A percentile compares a stretch with the other conserved stretches of the same genome.
These are phyloP conservation scores for Clonostachys rhizophaga DNA, from an alignment of 2,329 filamentous ascomycete genomes.

Conservation along the genomic window DNA sequence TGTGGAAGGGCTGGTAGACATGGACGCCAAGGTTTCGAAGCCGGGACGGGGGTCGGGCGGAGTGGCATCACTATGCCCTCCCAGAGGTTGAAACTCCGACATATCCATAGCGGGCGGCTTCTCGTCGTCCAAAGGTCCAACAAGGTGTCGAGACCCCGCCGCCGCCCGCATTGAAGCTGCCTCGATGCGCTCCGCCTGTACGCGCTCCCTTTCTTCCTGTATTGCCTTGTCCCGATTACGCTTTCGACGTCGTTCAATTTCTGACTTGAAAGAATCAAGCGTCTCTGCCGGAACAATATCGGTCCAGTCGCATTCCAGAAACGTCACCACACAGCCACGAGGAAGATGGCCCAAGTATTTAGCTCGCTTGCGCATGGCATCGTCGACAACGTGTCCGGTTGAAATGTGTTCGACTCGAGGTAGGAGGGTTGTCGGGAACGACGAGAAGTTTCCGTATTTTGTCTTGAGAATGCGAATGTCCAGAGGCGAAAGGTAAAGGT, in stretches of 20 bases:
- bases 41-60: conserved; percentile 54
- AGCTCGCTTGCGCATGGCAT: conserved; percentile 74
- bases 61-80: conserved; percentile 40
- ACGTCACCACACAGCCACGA: conserved; percentile 84
- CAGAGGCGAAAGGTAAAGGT: conserved; percentile 84
- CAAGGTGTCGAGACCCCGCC: conserved; percentile 29
- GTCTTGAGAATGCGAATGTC: conserved; percentile 91
- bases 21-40: conserved; percentile 66
- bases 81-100: conserved; percentile 63
- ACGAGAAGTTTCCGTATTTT: conserved; percentile 77
- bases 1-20: conserved; percentile 76
- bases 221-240: conserved; percentile 77
- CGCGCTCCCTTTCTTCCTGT: conserved; percentile 79
- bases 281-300: conserved; percentile 76
- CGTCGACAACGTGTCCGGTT: conserved; percentile 82
- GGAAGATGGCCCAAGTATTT: conserved; percentile 87
- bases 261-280: conserved; percentile 69
- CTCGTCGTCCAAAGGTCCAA: conserved; percentile 31
- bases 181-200: conserved; percentile 77
- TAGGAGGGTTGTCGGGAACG: conserved; percentile 80
- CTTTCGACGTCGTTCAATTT: conserved; percentile 73
- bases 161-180: conserved; percentile 60
- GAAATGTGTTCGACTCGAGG: conserved; percentile 87
- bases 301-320: conserved; percentile 92
- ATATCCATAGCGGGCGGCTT: conserved; percentile 35